Evolutionary conservation across 2,329 filamentous ascomycete genomes (phyloP).

Genomic region (Aspergillus sp.): DNA sequence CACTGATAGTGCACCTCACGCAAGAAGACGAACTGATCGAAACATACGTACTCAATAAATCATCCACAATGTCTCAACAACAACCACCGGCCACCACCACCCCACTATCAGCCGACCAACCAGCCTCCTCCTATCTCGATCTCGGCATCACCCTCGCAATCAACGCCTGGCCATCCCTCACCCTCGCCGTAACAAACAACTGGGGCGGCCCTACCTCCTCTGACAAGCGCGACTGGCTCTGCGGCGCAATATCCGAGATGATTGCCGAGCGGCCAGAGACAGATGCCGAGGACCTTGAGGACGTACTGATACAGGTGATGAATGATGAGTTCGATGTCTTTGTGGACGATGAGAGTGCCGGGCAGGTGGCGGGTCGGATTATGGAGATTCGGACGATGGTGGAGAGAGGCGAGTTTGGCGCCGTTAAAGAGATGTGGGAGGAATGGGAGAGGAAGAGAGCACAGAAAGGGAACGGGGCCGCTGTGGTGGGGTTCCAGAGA

Average conservation of each 20-base stretch:
- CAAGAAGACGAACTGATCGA: not conserved
- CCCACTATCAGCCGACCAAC: constrained; percentile 25
- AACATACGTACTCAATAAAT: not conserved
- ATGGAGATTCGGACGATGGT: constrained; percentile 66
- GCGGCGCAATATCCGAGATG: constrained; percentile 79
- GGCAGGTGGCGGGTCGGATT: constrained; percentile 71
- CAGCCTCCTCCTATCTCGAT: constrained; percentile 71
- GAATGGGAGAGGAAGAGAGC: constrained; percentile 39
- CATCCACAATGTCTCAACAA: constrained; percentile 22
- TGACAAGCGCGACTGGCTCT: constrained; percentile 97
- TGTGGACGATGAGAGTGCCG: constrained; percentile 84
- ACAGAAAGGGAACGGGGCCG: constrained; percentile 33
- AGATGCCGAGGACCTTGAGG: constrained; percentile 77
- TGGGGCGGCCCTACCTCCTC: constrained; percentile 82
- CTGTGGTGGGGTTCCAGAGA: constrained; percentile 32
- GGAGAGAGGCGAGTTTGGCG: constrained; percentile 64
- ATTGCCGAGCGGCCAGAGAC: constrained; percentile 63
- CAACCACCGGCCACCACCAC: constrained; percentile 14
- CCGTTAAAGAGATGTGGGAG: constrained; percentile 62
- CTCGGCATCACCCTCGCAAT: constrained; percentile 82
- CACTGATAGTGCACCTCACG: not conserved
- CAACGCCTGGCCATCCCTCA: constrained; percentile 84
- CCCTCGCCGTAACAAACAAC: constrained; percentile 78
- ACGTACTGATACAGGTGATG: constrained; percentile 85
- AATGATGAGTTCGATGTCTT: constrained; percentile 93